A percentile compares a stretch with the other conserved stretches of the same genome.
Conservation (phyloP, 371 early-diverging fungal species). For the Lichtheimia hyalospora region DNA sequence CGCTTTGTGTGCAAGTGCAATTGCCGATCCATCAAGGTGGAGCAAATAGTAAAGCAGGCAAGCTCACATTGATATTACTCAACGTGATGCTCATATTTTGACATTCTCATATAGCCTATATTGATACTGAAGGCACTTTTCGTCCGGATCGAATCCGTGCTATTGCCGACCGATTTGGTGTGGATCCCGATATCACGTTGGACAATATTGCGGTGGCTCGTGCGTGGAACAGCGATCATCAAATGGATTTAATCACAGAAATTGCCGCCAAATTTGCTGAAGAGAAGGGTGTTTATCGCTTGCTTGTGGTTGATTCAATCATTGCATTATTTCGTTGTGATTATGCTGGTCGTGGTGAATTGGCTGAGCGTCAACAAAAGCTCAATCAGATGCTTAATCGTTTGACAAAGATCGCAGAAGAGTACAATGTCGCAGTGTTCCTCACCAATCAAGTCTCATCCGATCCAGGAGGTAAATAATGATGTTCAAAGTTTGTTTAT, state of each 20-base stretch:
- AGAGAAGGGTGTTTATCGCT: slow-evolving; percentile 62
- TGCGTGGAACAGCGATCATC: slow-evolving; percentile 85
- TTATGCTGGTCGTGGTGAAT: slow-evolving; percentile 83
- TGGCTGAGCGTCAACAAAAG: slow-evolving; percentile 91
- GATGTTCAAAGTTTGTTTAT: slow-evolving; percentile 53
- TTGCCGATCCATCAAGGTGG: slow-evolving; percentile 65
- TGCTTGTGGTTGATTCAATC: slow-evolving; percentile 77
- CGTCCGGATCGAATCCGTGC: slow-evolving; percentile 76
- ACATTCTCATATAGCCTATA: slow-evolving; percentile 55
- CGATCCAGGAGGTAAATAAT: slow-evolving; percentile 43
- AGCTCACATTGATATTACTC: background rate
- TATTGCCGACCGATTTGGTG: slow-evolving; percentile 77
- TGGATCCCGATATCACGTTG: slow-evolving; percentile 64
- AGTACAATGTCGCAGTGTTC: slow-evolving; percentile 86
- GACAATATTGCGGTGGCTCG: slow-evolving; percentile 76
- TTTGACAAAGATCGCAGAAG: slow-evolving; percentile 83
- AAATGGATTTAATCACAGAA: slow-evolving; percentile 74
- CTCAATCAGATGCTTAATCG: slow-evolving; percentile 78
- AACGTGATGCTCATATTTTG: background rate
- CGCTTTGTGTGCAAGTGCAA: slow-evolving; percentile 78
- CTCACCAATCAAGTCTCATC: slow-evolving; percentile 84
- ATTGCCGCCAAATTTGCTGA: slow-evolving; percentile 76
- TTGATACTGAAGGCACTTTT: slow-evolving; percentile 86
- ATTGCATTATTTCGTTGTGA: slow-evolving; percentile 81
- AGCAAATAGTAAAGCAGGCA: slow-evolving; percentile 66